Evolutionary conservation across 192 early-diverging fungal species (phyloP).

Genomic region (Rhizophagus prolifer): DNA sequence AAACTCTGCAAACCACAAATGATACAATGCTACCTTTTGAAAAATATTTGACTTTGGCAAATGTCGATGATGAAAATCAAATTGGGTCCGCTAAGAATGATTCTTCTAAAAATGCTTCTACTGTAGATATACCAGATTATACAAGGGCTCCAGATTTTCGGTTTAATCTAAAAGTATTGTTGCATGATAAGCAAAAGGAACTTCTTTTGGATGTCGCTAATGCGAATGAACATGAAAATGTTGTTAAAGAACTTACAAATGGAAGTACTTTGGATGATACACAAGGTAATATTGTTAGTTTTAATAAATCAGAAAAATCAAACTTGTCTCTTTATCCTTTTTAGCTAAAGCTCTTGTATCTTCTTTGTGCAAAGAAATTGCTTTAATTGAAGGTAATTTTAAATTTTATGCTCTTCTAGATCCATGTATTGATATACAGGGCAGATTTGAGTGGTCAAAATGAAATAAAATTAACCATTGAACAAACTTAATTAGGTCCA

Average conservation of each 20-base stretch:
- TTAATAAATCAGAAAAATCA: too few species aligned
- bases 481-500: conserved; percentile 34
- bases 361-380: conserved; percentile 49
- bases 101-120: too few species aligned
- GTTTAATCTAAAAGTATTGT: conserved; percentile 33
- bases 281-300: conserved; percentile 32
- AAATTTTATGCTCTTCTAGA: neutral
- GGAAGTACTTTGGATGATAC: conserved; percentile 47
- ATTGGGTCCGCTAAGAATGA: too few species aligned
- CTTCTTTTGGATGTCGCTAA: conserved; percentile 26
- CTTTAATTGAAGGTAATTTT: conserved; percentile 52
- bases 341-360: conserved; percentile 43
- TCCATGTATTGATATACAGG: too few species aligned
- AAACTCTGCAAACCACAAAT: conserved; percentile 34
- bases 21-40: conserved; percentile 40
- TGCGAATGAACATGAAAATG: neutral
- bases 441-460: too few species aligned
- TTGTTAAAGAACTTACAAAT: conserved; percentile 7
- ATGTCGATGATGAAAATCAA: neutral
- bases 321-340: too few species aligned
- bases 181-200: conserved; percentile 4
- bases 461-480: too few species aligned
- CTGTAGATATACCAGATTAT: conserved; percentile 39
- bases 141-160: conserved; percentile 35
- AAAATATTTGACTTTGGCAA: conserved; percentile 37